A percentile compares a stretch with the other conserved stretches of the same genome.
These are phyloP conservation scores for Brasilioporus rufonigricans DNA, from an alignment of 768 basidiomycete genomes.

Conservation along the genomic window DNA sequence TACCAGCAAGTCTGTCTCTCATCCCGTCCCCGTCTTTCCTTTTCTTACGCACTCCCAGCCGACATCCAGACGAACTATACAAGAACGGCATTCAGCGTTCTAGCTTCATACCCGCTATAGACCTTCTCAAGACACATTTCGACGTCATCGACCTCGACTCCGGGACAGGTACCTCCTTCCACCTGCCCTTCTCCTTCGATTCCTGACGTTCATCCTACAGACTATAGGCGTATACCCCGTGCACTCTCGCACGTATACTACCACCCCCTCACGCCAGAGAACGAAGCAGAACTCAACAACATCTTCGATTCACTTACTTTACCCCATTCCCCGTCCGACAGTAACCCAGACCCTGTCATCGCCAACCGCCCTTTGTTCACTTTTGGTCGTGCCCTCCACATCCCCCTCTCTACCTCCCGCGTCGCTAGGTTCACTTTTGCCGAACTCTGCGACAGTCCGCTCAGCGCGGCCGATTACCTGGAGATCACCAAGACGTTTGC, in stretches of 20 bases:
- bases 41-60: conserved; percentile 46
- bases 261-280: conserved; percentile 68
- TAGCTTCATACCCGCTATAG: conserved; percentile 93
- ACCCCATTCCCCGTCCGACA: conserved; percentile 36
- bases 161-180: conserved; percentile 66
- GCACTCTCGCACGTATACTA: conserved; percentile 95
- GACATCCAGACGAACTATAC: conserved; percentile 95
- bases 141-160: conserved; percentile 92
- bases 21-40: background rate
- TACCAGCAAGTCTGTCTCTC: conserved; percentile 83
- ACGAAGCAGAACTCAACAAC: conserved; percentile 70
- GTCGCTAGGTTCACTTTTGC: conserved; percentile 86
- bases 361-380: conserved; percentile 64
- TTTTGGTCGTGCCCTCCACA: conserved; percentile 84
- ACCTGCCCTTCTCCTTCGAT: background rate
- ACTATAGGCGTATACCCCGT: conserved; percentile 92
- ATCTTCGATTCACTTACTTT: conserved; percentile 75
- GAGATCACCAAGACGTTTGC: conserved; percentile 87
- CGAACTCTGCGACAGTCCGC: conserved; percentile 82
- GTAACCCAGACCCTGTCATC: conserved; percentile 47
- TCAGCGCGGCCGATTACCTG: conserved; percentile 94
- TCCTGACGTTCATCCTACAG: conserved; percentile 38
- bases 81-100: conserved; percentile 97
- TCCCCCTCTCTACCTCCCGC: conserved; percentile 77
- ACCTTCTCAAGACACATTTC: conserved; percentile 84